phyloP scores from a whole-genome alignment of 2,329 filamentous ascomycete genomes.

The Cladosporium sp. region DNA sequence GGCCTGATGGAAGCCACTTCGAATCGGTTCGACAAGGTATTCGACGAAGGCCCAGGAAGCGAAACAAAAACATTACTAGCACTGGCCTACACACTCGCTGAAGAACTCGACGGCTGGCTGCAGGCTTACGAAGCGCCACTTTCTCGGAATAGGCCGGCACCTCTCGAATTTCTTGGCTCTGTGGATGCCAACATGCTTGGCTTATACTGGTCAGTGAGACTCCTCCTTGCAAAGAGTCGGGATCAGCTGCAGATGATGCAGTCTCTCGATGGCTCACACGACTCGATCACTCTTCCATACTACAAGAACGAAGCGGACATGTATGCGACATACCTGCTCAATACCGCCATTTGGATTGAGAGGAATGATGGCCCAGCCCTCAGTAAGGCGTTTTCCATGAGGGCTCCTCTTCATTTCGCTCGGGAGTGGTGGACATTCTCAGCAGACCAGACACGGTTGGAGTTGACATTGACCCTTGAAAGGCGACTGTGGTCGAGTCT shows the following conservation, averaged over 20 bases:
- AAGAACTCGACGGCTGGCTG: neutral
- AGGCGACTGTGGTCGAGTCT: neutral
- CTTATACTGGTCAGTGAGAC: neutral
- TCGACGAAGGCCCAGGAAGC: neutral
- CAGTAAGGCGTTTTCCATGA: neutral
- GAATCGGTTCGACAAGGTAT: neutral
- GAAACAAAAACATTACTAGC: neutral
- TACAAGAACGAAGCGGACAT: constrained; percentile 1
- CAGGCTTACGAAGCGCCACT: neutral
- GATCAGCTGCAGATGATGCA: neutral
- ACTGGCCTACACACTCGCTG: neutral
- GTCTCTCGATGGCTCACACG: neutral
- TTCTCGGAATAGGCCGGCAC: neutral
- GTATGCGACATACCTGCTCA: neutral
- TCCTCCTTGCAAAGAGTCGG: neutral
- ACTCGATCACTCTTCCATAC: no score
- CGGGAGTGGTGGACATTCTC: neutral
- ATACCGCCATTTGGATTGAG: neutral
- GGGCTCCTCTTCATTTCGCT: neutral
- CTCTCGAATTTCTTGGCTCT: neutral
- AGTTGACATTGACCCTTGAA: neutral
- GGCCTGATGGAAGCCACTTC: neutral
- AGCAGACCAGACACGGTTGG: neutral
- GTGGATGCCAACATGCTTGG: neutral
- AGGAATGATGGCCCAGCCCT: neutral